phyloP scores from a whole-genome alignment of 2,329 filamentous ascomycete genomes.

The Claviceps paspali region DNA sequence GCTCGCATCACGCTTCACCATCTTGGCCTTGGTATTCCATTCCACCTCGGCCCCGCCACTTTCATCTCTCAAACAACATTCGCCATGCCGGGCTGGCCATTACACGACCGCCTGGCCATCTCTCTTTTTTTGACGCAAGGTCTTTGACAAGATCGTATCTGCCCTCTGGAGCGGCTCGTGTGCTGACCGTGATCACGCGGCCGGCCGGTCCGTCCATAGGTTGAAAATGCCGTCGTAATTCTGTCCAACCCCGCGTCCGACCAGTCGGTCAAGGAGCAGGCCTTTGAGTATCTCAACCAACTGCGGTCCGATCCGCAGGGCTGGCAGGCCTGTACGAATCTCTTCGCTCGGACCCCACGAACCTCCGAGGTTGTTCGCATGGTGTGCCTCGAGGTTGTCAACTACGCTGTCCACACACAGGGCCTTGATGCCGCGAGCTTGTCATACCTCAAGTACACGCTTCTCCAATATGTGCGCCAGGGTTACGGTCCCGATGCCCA shows the following conservation, averaged over 20 bases:
- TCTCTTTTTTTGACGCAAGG: too few species aligned
- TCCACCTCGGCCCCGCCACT: background rate
- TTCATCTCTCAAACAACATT: background rate
- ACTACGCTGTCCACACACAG: slow-evolving; percentile 73
- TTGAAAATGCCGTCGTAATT: slow-evolving; percentile 91
- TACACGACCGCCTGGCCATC: too few species aligned
- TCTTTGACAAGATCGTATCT: background rate
- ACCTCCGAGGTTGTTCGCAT: slow-evolving; percentile 74
- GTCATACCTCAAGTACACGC: slow-evolving; percentile 59
- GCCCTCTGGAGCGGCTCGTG: background rate
- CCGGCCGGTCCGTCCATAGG: slow-evolving; percentile 33
- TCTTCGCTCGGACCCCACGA: slow-evolving; percentile 68
- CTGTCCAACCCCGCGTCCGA: slow-evolving; percentile 71
- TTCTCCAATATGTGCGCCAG: slow-evolving; percentile 67
- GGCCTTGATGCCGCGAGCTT: slow-evolving; percentile 60
- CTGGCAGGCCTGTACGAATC: slow-evolving; percentile 76
- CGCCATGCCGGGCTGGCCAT: background rate
- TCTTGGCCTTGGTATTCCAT: background rate
- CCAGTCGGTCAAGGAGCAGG: slow-evolving; percentile 61
- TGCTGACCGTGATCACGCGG: slow-evolving; percentile 2
- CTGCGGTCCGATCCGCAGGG: slow-evolving; percentile 68
- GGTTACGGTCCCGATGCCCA: slow-evolving; percentile 50
- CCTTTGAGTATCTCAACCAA: slow-evolving; percentile 65
- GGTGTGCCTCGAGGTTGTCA: slow-evolving; percentile 82
- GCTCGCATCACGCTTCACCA: background rate